Conservation (phyloP, 225 moss, liverwort and hornwort genomes). For the Sphagnum contortum region DNA sequence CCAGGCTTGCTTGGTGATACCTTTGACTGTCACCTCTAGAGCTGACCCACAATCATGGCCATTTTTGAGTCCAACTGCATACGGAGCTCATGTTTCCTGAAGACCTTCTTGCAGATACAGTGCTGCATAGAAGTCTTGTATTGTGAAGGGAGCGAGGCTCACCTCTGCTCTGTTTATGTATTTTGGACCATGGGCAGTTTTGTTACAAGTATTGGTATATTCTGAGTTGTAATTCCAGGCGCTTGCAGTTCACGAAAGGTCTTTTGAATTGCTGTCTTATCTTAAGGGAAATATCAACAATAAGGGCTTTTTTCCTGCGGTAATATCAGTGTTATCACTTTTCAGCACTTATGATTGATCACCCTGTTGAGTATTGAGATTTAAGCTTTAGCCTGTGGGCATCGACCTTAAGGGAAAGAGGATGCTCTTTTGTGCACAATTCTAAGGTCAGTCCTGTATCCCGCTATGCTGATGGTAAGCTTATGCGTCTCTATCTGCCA, state of each 20-base stretch:
- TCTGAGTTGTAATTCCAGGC: slow-evolving; percentile 6
- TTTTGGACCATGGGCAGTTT: slow-evolving; percentile 1
- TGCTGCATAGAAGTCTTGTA: slow-evolving; percentile 6
- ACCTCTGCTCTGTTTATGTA: neutral
- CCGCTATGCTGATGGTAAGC: slow-evolving; percentile 4
- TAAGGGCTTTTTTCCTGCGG: slow-evolving; percentile 3
- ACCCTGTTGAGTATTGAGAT: slow-evolving; percentile 4
- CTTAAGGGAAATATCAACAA: slow-evolving; percentile 3
- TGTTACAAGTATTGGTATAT: slow-evolving; percentile 3
- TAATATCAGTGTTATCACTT: slow-evolving; percentile 6
- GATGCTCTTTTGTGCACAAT: slow-evolving; percentile 4
- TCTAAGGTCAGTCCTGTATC: slow-evolving; percentile 1
- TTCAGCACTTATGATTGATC: slow-evolving; percentile 1
- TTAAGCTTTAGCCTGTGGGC: slow-evolving; percentile 5
- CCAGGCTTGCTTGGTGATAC: too few relatives aligned
- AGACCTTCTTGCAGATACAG: slow-evolving; percentile 9
- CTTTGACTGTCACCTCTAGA: too few relatives aligned
- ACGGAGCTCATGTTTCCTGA: slow-evolving; percentile 5
- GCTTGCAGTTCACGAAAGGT: neutral
- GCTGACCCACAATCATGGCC: too few relatives aligned
- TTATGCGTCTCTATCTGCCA: slow-evolving; percentile 1
- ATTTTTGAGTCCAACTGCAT: too few relatives aligned
- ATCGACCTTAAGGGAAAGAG: slow-evolving; percentile 6
- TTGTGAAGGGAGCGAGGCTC: slow-evolving; percentile 2
- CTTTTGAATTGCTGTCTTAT: slow-evolving; percentile 4